Percentiles rank a stretch among this genome's conserved stretches.
Conservation (phyloP, 73 alveolate genomes). For the Stentor roeselii region DNA sequence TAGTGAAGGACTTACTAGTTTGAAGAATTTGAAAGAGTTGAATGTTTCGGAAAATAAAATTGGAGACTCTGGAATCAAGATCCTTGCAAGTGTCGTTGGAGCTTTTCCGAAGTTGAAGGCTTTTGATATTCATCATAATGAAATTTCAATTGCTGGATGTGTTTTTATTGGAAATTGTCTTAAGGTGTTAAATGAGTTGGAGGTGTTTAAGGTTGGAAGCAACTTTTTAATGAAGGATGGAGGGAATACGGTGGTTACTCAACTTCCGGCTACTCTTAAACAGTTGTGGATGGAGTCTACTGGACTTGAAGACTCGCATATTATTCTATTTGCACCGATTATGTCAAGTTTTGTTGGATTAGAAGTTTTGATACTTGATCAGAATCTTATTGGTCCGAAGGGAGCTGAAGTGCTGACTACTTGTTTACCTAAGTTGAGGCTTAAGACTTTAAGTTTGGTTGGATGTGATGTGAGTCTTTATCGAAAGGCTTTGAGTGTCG, state of each 20-base stretch:
- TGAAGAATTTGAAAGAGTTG: background rate
- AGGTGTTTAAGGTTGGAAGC: too few relatives aligned
- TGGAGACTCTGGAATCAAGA: background rate
- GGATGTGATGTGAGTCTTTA: background rate
- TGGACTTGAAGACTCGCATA: too few relatives aligned
- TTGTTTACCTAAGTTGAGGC: background rate
- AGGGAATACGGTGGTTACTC: too few relatives aligned
- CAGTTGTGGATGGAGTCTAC: too few relatives aligned
- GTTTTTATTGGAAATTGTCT: too few relatives aligned
- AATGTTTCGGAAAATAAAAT: background rate
- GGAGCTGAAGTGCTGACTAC: background rate
- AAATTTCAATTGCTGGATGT: too few relatives aligned
- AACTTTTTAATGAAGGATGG: too few relatives aligned
- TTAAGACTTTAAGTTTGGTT: background rate
- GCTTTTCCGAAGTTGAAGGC: background rate
- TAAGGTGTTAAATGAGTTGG: too few relatives aligned
- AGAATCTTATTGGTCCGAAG: background rate
- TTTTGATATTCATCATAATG: background rate
- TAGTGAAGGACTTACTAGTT: background rate
- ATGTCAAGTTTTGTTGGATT: background rate
- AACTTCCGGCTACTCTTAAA: too few relatives aligned
- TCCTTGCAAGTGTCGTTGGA: background rate
- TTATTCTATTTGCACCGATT: too few relatives aligned
- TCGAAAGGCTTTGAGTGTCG: background rate
- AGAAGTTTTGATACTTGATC: background rate